Evolutionary conservation across 352 stramenopile species (phyloP), one percentile per base, ranked within the genome.

Genomic region (Globisporangium lucens): DNA sequence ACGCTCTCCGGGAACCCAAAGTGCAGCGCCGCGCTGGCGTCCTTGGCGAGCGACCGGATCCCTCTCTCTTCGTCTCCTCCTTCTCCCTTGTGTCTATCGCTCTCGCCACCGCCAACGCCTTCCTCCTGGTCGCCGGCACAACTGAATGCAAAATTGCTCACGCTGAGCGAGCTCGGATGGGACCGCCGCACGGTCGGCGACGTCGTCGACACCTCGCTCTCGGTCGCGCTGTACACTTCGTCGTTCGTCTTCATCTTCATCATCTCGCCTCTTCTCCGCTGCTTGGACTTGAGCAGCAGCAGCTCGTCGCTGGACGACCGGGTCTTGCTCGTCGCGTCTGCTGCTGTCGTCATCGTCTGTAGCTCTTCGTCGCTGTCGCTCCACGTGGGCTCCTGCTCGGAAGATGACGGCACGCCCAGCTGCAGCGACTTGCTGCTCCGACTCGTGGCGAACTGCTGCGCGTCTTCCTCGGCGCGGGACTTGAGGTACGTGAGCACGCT

Each of bases 401-500:
- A 61, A 1, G 55, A 36, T 20, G 30, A n/a, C 30, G 30, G 30
- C 30, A 38, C 33, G 3, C 43, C 43, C 15, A 51, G 43, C 43
- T 51, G 43, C 56, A 61, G 56, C 4, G 56, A 56, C 70, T 53
- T 22, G 63, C 67, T 63, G n/a, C 22, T 52, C 3, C 51, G 27
- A 35, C 29, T 59, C 29, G 4, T 60, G 53, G 55, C 33, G 20
- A 20, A 35, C 9, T 29, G 22, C 55, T 72, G 22, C 7, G 30
- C 51, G 20, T 73, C 56, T 4, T 65, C 52, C 35, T 87, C 77
- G 8, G 70, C 64, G 12, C 70, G 69, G 8, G 79, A 55, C 41
- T 83, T 77, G 13, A 93, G 66, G 65, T 90, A 91, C 20, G 80
- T 82, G 63, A 90, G 66, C 8, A 93, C 81, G 43, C 80, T 91